A percentile compares a stretch with the other conserved stretches of the same genome.
These are phyloP conservation scores for Cryphonectria naterciae DNA, from an alignment of 2,329 filamentous ascomycete species.

Conservation along the genomic window DNA sequence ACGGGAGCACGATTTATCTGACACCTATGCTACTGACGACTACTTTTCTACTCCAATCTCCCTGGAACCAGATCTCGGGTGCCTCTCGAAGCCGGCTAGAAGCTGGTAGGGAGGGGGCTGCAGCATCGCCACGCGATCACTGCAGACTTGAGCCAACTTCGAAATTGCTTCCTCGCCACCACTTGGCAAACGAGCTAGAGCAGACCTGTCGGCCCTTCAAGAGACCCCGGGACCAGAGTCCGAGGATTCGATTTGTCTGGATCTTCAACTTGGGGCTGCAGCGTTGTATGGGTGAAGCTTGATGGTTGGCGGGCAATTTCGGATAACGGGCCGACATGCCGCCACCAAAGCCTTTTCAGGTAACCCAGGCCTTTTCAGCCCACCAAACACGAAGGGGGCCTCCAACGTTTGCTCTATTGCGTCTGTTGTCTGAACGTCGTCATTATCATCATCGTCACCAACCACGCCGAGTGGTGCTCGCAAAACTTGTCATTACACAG, in stretches of 20 bases:
- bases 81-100: neutral
- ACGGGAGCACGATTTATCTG: neutral
- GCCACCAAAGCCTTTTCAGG: slow-evolving; percentile 18
- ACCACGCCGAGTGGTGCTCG: slow-evolving; percentile 8
- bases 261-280: slow-evolving; percentile 19
- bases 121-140: neutral
- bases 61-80: neutral
- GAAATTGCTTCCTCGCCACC: slow-evolving; percentile 11
- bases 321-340: slow-evolving; percentile 26
- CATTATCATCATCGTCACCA: slow-evolving; percentile 20
- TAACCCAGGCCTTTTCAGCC: slow-evolving; percentile 11
- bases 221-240: neutral
- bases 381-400: slow-evolving; percentile 17
- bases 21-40: neutral
- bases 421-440: slow-evolving; percentile 5
- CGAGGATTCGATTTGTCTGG: neutral
- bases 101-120: neutral
- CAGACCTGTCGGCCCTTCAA: neutral
- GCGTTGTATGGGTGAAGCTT: slow-evolving; percentile 7
- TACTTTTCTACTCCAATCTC: neutral
- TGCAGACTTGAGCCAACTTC: slow-evolving; percentile 4
- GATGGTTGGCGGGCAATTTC: slow-evolving; percentile 29
- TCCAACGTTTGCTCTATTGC: neutral
- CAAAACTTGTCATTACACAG: neutral
- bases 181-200: slow-evolving; percentile 5